phyloP scores from a whole-genome alignment of 2,329 filamentous ascomycete genomes.

The Colletotrichum sp. region DNA sequence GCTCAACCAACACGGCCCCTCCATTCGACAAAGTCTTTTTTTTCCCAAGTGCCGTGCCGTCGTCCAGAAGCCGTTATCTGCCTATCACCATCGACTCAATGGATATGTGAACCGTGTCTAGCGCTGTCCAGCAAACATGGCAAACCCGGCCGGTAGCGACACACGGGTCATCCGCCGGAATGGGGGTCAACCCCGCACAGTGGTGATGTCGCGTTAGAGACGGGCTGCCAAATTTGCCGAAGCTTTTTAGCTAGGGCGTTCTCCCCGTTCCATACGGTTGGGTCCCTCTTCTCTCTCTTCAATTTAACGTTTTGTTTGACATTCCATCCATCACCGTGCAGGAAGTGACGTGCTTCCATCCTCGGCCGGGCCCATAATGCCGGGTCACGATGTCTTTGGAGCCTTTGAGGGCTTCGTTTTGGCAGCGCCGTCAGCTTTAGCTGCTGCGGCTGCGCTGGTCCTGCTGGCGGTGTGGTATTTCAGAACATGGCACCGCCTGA shows the following conservation, averaged over 20 bases:
- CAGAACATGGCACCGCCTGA: constrained; percentile 30
- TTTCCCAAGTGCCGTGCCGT: neutral
- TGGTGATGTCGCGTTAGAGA: neutral
- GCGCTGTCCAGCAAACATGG: neutral
- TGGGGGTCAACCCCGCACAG: constrained; percentile 2
- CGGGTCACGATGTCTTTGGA: neutral
- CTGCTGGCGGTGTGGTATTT: neutral
- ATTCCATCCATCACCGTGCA: neutral
- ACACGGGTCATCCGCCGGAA: neutral
- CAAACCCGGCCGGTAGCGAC: neutral
- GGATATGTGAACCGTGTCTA: neutral
- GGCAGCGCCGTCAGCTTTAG: rapidly evolving
- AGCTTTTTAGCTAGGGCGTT: neutral
- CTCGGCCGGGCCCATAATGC: neutral
- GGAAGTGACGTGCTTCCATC: neutral
- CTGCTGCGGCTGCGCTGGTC: neutral
- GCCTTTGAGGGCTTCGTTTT: neutral
- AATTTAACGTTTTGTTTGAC: neutral
- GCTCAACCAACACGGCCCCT: neutral
- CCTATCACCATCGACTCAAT: neutral
- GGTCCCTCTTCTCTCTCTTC: neutral
- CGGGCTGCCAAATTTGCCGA: neutral
- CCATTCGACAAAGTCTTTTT: neutral
- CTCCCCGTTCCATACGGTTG: neutral
- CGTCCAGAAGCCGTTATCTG: neutral